Evolutionary conservation across 2,329 filamentous ascomycete genomes (phyloP), one percentile per base, ranked within the genome.

Genomic region (Microthyrium microscopicum): DNA sequence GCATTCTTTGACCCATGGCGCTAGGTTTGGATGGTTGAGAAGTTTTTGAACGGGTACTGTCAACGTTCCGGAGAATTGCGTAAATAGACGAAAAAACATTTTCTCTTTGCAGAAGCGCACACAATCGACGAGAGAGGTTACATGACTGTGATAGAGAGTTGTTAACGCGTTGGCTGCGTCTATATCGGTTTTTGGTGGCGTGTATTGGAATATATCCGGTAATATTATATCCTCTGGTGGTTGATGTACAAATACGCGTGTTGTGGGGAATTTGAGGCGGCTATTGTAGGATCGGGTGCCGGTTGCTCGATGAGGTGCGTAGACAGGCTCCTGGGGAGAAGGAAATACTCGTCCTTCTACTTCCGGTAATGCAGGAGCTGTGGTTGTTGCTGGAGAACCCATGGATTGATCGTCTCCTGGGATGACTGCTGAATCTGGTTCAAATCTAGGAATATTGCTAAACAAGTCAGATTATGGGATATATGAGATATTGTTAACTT

Each of bases 91-190:
- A 52, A 93, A 92, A 53, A 98, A 92, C 5, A 84, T 87, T 58
- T 93, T 92, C 54, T 94, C 83, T 50, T 89, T 91, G 64, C 87
- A 94, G 53, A 82, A 95, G 20, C 89, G 79, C 40, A 98, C 84
- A 45, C 83, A 87, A 55, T 98, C 89, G 20, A 98, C 79, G 4
- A 98, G 68, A 1, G 85, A 94, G 11, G 89, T 94, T 52, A 85
- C 93, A 51, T 95, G 87, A 3, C 87, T 89, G 31, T 84, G 74
- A 51, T 98, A 98, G 17, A 95, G 66, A 4, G 87, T 85, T 24
- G 74, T 73, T 16, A 98, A 62, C 4, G 84, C 85, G 46, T 80
- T 80, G 18, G 84, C 85, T 5, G 84, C 78, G 48, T 95, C 87
- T 1, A 70, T 63, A 51, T 98, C 89, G 5, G 85, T 92, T 36